Evolutionary conservation across 805 yeast species (phyloP), one percentile per base, ranked within the genome.

Genomic region (Ogataea pilisensis): DNA sequence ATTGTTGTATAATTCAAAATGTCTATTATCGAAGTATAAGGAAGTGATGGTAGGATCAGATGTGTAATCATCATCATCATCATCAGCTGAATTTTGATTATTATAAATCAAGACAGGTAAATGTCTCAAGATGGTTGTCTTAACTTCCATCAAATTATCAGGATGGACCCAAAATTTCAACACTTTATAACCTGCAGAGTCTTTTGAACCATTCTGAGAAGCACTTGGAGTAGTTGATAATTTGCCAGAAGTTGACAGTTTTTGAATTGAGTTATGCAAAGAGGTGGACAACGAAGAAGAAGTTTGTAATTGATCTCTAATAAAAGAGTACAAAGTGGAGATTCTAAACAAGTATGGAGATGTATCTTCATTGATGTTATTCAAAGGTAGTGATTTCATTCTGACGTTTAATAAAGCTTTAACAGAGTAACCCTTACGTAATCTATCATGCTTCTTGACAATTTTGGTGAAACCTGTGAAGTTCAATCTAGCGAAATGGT

Each of bases 81-180:
- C 72, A 42, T 29, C 31, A 14, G 5, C 7, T 29, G 14, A 29
- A 29, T 72, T 70, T 37, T 65, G 72, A 50, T 73, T 70, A 48
- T 75, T 57, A 54, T 89, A 93, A 35, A 91, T 85, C 47, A 91
- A 73, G 5, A 90, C 95, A 1, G 99, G 99, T 50, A 91, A 75
- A 55, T 88, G 95, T 61, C 98, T 83, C 59, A 91, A 75, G 50
- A 91, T 86, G 44, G 89, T 80, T n/a, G 98, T 88, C 68, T 91
- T 91, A 41, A 90, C 96, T 66, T 91, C 98, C 96, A 91, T 90
- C 60, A 93, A 61, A 60, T 88, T 85, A 53, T 93, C 99, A n/a
- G 91, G 90, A 61, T 91, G 98, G 33, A 93, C 75, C 99, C 99
- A 91, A 64, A 91, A 91, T 66, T 86, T 88, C 64, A 82, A 80